Conservation (phyloP, 1,284 basidiomycete species). For the Trametes versicolor region DNA sequence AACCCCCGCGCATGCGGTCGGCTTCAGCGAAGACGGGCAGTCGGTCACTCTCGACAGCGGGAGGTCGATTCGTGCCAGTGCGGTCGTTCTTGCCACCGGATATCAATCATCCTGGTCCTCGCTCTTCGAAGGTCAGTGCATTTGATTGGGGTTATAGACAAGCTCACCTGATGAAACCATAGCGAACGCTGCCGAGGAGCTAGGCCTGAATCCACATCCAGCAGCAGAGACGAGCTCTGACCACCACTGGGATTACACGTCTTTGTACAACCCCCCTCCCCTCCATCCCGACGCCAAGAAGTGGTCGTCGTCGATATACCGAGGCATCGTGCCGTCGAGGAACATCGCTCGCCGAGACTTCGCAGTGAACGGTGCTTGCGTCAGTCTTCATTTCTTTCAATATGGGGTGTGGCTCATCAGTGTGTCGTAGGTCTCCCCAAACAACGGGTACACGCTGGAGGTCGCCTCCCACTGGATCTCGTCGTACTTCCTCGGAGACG, state of each 20-base stretch:
- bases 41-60: slow-evolving; percentile 55
- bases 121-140: slow-evolving; percentile 55
- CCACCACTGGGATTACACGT: slow-evolving; percentile 47
- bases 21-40: slow-evolving; percentile 51
- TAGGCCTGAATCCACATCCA: slow-evolving; percentile 51
- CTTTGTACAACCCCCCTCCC: slow-evolving; percentile 22
- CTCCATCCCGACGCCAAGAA: slow-evolving; percentile 21
- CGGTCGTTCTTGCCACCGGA: slow-evolving; percentile 64
- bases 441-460: slow-evolving; percentile 63
- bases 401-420: neutral
- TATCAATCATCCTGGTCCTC: slow-evolving; percentile 61
- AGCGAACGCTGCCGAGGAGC: slow-evolving; percentile 50
- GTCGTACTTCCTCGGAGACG: slow-evolving; percentile 64
- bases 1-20: slow-evolving; percentile 51
- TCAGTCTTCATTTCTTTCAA: slow-evolving; percentile 39
- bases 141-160: neutral
- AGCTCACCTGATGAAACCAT: neutral
- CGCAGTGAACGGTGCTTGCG: slow-evolving; percentile 68
- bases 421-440: slow-evolving; percentile 52
- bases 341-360: slow-evolving; percentile 63
- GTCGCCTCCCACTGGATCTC: slow-evolving; percentile 70
- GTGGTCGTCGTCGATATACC: slow-evolving; percentile 56
- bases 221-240: slow-evolving; percentile 27
- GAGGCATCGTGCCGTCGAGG: slow-evolving; percentile 64
- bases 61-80: slow-evolving; percentile 49